Percentiles rank a stretch among this genome's conserved stretches.
Conservation (phyloP, 2,329 filamentous ascomycete species). For the Mollisia scopiformis region DNA sequence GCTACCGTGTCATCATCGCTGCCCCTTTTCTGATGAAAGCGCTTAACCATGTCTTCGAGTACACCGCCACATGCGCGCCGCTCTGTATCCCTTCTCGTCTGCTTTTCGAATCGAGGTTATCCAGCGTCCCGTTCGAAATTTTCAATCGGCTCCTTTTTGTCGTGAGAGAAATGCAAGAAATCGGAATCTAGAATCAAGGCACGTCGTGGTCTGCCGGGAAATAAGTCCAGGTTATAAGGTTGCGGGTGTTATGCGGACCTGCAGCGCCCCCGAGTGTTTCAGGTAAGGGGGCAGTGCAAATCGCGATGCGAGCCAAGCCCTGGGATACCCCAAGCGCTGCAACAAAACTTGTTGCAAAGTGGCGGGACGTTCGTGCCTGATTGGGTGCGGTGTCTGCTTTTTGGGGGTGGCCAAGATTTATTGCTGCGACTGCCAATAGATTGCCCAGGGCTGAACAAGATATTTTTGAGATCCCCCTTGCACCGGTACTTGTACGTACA, state of each 20-base stretch:
- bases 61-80: neutral
- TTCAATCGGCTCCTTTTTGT: too few species aligned
- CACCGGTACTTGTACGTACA: neutral
- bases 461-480: neutral
- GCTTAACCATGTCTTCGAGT: neutral
- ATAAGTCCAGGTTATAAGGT: neutral
- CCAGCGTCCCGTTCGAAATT: too few species aligned
- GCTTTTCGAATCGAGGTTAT: neutral
- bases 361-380: neutral
- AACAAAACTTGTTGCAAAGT: neutral
- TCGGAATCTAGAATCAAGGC: neutral
- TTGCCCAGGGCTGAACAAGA: neutral
- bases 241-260: neutral
- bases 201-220: neutral
- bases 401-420: neutral
- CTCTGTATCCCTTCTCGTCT: neutral
- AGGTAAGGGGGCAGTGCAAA: conserved; percentile 1
- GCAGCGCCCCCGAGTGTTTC: neutral
- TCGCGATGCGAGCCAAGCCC: neutral
- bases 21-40: neutral
- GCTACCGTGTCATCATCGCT: conserved; percentile 1
- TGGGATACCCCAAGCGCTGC: neutral
- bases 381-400: neutral
- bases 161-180: neutral
- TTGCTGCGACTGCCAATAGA: neutral